These are phyloP conservation scores for Penicillium sp. DNA, from an alignment of 2,329 filamentous ascomycete genomes.

Conservation along the genomic window DNA sequence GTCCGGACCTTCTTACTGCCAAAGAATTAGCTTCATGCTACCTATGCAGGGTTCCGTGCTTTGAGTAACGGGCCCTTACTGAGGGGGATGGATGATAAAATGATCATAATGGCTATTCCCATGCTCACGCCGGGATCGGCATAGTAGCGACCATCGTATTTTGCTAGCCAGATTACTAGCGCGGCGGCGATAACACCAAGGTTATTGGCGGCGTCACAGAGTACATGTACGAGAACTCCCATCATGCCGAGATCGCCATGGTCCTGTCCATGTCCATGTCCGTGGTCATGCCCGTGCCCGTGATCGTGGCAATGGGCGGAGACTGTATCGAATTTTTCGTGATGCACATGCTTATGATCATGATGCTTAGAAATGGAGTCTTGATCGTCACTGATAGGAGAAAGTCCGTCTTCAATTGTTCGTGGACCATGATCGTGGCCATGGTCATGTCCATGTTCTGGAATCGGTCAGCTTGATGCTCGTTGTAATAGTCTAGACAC, in stretches of 20 bases:
- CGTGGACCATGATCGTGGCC: conserved; percentile 10
- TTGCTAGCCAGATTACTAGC: conserved; percentile 65
- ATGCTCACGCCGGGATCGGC: conserved; percentile 69
- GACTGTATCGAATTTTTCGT: conserved; percentile 7
- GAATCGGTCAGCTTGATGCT: background rate
- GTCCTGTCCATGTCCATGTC: conserved; percentile 21
- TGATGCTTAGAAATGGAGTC: conserved; percentile 22
- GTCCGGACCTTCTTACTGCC: conserved; percentile 45
- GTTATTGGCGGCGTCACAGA: conserved; percentile 75
- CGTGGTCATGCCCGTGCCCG: conserved; percentile 6
- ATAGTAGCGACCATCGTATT: conserved; percentile 62
- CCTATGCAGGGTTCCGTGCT: background rate
- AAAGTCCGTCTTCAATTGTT: conserved; percentile 12
- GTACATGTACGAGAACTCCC: conserved; percentile 68
- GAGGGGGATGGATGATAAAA: conserved; percentile 61
- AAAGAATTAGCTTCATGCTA: background rate
- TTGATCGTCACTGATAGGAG: conserved; percentile 5
- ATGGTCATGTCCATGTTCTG: conserved; percentile 21
- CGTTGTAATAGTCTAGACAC: background rate
- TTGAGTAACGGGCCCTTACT: conserved; percentile 20
- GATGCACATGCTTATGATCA: conserved; percentile 26
- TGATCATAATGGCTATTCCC: conserved; percentile 71
- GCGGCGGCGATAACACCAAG: conserved; percentile 71
- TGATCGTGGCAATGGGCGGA: conserved; percentile 11
- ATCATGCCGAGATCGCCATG: conserved; percentile 65